Base-by-base conservation (phyloP, 257 asterid species). In the Solanum infundibuliforme region DNA sequence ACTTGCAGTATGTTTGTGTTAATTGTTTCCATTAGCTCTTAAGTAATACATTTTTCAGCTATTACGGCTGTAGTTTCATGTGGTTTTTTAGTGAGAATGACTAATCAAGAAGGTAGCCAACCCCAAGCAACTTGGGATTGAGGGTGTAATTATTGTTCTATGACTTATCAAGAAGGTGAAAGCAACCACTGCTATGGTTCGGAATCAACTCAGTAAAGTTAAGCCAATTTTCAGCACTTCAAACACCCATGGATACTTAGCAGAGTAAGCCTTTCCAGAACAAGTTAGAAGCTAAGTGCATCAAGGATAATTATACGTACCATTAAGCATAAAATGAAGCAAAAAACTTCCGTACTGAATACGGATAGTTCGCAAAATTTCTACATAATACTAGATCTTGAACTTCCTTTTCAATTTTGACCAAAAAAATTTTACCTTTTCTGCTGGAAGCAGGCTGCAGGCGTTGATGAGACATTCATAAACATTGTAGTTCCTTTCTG, bases 381-480 rank as follows among this genome's bases (percentile, higher is more conserved):
- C 85, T 8, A 81, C 25, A 13, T 13, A 41, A 25, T 81, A 16
- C 68, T 81, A 46, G 68, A 27, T 46, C 68, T 27, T 81, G 62
- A 77, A 41, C 84, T 41, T 41, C 48, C 88, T 85, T 88, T 31
- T 81, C 62, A 29, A 52, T 73, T 87, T 38, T 68, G 38, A 83
- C 46, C 52, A 85, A 55, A 55, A 72, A 18, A 27, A 14, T 46
- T 66, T 69, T 91, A 96, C 99, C 98, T 97, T 93, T 87, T 92
- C 98, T 12, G 96, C 85, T 8, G 93, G 90, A 86, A 94, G 93
- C 58, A 29, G 85, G 92, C 98, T 92, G 94, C 99, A 97, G 88
- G 85, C 89, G 89, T 68, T 89, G 91, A 95, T 92, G 90, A 90
- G 90, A 65, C 87, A 86, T 87, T 76, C 89, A 88, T 97, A 97